These are phyloP conservation scores for Saccharomyces cerevisiae DNA, from an alignment of 805 yeast genomes.

Conservation along the genomic window DNA sequence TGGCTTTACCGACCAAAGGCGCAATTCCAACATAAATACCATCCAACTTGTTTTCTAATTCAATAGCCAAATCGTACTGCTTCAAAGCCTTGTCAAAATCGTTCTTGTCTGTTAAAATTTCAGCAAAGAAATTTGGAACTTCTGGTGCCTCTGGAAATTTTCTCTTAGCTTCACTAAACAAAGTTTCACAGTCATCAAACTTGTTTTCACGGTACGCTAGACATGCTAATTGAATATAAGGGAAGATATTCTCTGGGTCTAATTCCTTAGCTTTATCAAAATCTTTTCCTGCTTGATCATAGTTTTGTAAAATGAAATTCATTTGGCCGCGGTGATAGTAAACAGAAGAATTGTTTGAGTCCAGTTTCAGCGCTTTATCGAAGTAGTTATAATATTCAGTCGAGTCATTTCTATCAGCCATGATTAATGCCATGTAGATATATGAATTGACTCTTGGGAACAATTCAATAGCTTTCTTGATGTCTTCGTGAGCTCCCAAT, in stretches of 20 bases:
- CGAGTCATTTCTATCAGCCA: slow-evolving; percentile 74
- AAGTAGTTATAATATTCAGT: slow-evolving; percentile 62
- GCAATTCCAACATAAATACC: slow-evolving; percentile 76
- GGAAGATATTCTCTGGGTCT: slow-evolving; percentile 69
- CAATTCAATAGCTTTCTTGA: slow-evolving; percentile 57
- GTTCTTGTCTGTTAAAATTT: slow-evolving; percentile 76
- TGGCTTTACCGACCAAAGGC: slow-evolving; percentile 85
- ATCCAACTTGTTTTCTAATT: slow-evolving; percentile 65
- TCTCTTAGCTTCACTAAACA: slow-evolving; percentile 60
- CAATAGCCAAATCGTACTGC: slow-evolving; percentile 79
- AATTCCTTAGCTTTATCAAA: slow-evolving; percentile 68
- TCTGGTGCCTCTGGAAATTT: slow-evolving; percentile 83
- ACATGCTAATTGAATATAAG: slow-evolving; percentile 90
- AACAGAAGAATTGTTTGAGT: slow-evolving; percentile 69
- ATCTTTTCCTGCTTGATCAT: slow-evolving; percentile 60
- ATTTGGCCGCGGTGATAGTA: slow-evolving; percentile 94
- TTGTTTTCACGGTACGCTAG: slow-evolving; percentile 67
- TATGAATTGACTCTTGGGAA: slow-evolving; percentile 75
- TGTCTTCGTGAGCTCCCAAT: slow-evolving; percentile 50
- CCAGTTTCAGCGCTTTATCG: slow-evolving; percentile 57
- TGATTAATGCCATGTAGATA: slow-evolving; percentile 71
- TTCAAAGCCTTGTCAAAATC: slow-evolving; percentile 63
- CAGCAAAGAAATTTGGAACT: slow-evolving; percentile 93
- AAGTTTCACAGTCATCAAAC: slow-evolving; percentile 49
- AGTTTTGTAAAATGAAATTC: slow-evolving; percentile 69